phyloP scores from a whole-genome alignment of 2,329 filamentous ascomycete genomes.

The Curvularia spicifera region DNA sequence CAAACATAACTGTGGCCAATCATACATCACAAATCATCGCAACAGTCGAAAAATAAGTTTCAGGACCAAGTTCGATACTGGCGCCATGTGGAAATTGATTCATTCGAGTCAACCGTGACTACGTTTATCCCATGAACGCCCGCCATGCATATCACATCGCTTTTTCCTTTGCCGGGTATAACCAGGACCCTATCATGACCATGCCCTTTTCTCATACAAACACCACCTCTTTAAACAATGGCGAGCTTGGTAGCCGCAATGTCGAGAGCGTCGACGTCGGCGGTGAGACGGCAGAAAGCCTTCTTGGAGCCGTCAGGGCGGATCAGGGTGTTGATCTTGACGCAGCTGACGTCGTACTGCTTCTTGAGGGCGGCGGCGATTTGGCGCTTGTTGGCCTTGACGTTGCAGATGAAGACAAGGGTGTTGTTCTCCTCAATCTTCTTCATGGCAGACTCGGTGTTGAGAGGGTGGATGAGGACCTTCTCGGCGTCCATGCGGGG shows the following conservation, averaged over 20 bases:
- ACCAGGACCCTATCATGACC: conserved; percentile 37
- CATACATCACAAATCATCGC: background rate
- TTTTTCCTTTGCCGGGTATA: conserved; percentile 43
- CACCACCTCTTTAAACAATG: conserved; percentile 75
- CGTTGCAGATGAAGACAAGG: conserved; percentile 94
- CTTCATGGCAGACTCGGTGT: conserved; percentile 99
- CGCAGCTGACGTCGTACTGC: conserved; percentile 96
- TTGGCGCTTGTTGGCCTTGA: conserved; percentile 96
- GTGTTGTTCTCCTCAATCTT: conserved; percentile 99
- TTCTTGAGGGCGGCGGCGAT: conserved; percentile 99
- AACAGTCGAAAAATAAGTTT: background rate
- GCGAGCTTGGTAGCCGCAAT: conserved; percentile 99
- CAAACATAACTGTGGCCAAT: background rate
- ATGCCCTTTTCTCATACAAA: conserved; percentile 29
- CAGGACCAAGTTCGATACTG: conserved; percentile 23
- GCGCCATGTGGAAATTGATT: conserved; percentile 45
- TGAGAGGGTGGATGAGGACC: conserved; percentile 95
- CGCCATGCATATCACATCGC: conserved; percentile 47
- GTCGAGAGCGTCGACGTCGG: conserved; percentile 97
- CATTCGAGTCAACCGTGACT: conserved; percentile 47
- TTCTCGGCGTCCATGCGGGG: conserved; percentile 96
- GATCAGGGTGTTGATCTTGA: conserved; percentile 99
- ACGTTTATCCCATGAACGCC: conserved; percentile 46
- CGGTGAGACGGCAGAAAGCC: conserved; percentile 93
- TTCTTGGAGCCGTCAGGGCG: conserved; percentile 98